Conservation (phyloP, 2,329 filamentous ascomycete genomes). For the Phialophora chinensis region DNA sequence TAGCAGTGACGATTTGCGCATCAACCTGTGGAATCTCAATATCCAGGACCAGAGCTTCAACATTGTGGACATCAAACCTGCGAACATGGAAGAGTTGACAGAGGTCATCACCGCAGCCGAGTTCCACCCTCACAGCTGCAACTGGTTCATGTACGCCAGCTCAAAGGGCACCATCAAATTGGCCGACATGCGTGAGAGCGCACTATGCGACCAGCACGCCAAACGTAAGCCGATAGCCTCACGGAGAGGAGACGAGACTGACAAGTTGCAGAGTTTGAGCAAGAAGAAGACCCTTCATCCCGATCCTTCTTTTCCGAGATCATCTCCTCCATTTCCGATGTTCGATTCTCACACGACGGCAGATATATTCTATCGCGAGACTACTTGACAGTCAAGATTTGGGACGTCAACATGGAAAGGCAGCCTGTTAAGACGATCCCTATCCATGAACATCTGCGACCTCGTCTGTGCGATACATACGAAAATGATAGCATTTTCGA, state of each 20-base stretch:
- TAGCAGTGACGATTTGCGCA: constrained; percentile 94
- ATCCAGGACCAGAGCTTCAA: constrained; percentile 99
- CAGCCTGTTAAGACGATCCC: constrained; percentile 98
- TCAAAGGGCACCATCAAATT: constrained; percentile 99
- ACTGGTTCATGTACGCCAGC: constrained; percentile 99
- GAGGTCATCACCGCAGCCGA: constrained; percentile 98
- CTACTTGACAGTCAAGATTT: constrained; percentile 98
- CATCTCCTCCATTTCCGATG: constrained; percentile 98
- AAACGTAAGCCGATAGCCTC: constrained; percentile 71
- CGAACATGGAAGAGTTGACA: constrained; percentile 99
- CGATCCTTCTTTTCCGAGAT: constrained; percentile 99
- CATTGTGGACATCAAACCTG: constrained; percentile 99
- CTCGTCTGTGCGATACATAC: constrained; percentile 94
- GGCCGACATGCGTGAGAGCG: constrained; percentile 97
- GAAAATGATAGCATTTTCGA: constrained; percentile 99
- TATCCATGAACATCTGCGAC: constrained; percentile 95
- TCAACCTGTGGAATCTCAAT: constrained; percentile 99
- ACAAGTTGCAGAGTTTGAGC: constrained; percentile 80
- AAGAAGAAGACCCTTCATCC: constrained; percentile 96
- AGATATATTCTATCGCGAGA: constrained; percentile 97
- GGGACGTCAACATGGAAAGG: constrained; percentile 99
- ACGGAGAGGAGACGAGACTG: constrained; percentile 10
- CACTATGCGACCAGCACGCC: constrained; percentile 91
- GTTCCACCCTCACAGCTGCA: constrained; percentile 95
- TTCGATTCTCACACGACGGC: constrained; percentile 94